Percentiles rank a stretch among this genome's conserved stretches.
Evolutionary conservation across 176 grass and related monocot species (phyloP).

Genomic region (Paspalum vaginatum): DNA sequence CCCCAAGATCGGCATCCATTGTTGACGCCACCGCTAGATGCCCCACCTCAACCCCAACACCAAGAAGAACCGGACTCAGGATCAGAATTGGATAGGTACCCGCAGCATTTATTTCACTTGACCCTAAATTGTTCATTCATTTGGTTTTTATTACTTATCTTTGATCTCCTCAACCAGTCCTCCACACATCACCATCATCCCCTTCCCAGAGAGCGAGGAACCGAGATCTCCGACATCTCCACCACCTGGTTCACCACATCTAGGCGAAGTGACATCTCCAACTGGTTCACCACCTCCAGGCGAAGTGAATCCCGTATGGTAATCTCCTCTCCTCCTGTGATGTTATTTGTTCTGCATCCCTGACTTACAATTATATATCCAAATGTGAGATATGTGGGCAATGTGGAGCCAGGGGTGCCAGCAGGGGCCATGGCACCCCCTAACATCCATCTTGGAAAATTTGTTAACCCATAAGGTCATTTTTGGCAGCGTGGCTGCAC

Average conservation of each 20-base stretch:
- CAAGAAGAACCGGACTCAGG: neutral
- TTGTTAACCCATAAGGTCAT: too few relatives aligned
- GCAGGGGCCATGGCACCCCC: too few relatives aligned
- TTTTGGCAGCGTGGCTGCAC: too few relatives aligned
- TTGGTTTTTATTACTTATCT: neutral
- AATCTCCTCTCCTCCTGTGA: neutral
- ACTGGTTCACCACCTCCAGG: neutral
- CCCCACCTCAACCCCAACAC: neutral
- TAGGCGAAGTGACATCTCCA: neutral
- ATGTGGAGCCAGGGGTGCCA: too few relatives aligned
- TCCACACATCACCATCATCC: neutral
- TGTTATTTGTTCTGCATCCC: neutral
- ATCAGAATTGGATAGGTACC: neutral
- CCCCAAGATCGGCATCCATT: neutral
- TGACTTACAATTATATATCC: neutral
- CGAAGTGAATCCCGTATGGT: neutral
- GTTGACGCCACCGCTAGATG: neutral
- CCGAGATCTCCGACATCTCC: constrained; percentile 1
- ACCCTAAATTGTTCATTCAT: neutral
- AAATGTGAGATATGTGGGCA: too few relatives aligned
- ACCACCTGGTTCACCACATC: neutral
- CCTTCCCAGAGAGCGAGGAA: neutral
- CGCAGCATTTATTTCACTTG: neutral
- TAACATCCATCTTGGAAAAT: too few relatives aligned
- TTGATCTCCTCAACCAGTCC: neutral